phyloP scores from a whole-genome alignment of 495 filamentous ascomycete genomes.

The Pyronema omphalodes region DNA sequence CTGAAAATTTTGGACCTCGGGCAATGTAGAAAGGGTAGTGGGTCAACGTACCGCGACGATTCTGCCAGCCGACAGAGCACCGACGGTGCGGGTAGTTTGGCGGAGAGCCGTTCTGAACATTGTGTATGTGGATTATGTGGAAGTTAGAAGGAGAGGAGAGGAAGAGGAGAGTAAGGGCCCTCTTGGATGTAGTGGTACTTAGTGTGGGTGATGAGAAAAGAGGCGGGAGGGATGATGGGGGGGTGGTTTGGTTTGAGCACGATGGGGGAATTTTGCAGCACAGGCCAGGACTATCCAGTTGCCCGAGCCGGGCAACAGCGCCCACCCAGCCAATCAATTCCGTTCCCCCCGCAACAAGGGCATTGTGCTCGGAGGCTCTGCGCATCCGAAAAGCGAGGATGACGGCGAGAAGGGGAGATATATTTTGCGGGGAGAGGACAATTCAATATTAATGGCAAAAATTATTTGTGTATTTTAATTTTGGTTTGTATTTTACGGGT shows the following conservation, averaged over 20 bases:
- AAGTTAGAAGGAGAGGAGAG: constrained; percentile 29
- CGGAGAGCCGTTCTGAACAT: constrained; percentile 98
- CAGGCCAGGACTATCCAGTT: background rate
- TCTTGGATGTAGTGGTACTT: constrained; percentile 1
- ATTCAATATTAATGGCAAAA: too few relatives aligned
- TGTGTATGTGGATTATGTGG: constrained; percentile 33
- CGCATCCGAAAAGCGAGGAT: too few relatives aligned
- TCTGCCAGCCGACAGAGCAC: constrained; percentile 81
- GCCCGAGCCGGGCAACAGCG: constrained; percentile 1
- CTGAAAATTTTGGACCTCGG: constrained; percentile 6
- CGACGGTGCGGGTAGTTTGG: constrained; percentile 83
- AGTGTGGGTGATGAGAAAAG: constrained; percentile 17
- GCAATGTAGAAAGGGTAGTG: background rate
- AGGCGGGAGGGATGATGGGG: constrained; percentile 31
- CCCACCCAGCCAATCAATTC: background rate
- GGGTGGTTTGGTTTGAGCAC: constrained; percentile 4
- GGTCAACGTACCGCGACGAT: constrained; percentile 66
- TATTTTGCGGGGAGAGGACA: too few relatives aligned
- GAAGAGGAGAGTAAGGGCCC: constrained; percentile 3
- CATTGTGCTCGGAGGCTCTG: background rate
- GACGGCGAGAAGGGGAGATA: too few relatives aligned
- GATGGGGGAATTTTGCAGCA: constrained; percentile 31
- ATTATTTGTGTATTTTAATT: too few relatives aligned
- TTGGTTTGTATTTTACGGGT: too few relatives aligned
- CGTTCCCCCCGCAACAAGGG: constrained; percentile 1